Percentiles rank a stretch among this genome's conserved stretches.
Evolutionary conservation across 2,329 filamentous ascomycete genomes (phyloP).

Genomic region (Pyrenophora seminiperda): DNA sequence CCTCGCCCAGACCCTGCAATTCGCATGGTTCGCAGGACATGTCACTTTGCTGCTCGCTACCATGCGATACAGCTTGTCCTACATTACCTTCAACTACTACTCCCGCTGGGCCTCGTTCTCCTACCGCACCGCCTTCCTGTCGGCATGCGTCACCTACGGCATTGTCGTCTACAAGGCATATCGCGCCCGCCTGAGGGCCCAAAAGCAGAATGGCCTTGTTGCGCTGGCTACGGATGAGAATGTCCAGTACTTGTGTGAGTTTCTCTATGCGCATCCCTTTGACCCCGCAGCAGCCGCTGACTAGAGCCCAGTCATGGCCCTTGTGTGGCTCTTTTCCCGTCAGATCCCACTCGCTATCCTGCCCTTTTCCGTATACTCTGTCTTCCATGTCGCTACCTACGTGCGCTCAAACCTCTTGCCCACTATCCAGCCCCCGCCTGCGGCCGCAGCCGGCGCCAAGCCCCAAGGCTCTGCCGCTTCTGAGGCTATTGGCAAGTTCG

Average conservation of each 20-base stretch:
- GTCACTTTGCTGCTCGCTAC: constrained; percentile 83
- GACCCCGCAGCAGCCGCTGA: constrained; percentile 24
- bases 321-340: constrained; percentile 91
- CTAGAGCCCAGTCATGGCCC: constrained; percentile 73
- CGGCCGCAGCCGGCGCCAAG: constrained; percentile 58
- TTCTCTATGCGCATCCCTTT: neutral
- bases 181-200: constrained; percentile 79
- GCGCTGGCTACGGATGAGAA: constrained; percentile 87
- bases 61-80: constrained; percentile 81
- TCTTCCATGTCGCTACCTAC: constrained; percentile 99
- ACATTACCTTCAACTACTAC: constrained; percentile 86
- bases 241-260: constrained; percentile 92
- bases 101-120: constrained; percentile 76
- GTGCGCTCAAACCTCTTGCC: constrained; percentile 92
- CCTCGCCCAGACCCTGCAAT: constrained; percentile 90
- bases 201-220: constrained; percentile 67
- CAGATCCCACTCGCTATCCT: constrained; percentile 90
- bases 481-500: constrained; percentile 86
- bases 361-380: constrained; percentile 93
- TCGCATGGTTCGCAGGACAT: constrained; percentile 74
- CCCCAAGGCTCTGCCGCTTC: constrained; percentile 67
- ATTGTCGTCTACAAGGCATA: constrained; percentile 99
- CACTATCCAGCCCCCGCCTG: constrained; percentile 72
- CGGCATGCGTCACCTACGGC: constrained; percentile 89
- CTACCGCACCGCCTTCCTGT: constrained; percentile 88